Conservation (phyloP, 2,329 filamentous ascomycete genomes). For the Escovopsis weberi region DNA sequence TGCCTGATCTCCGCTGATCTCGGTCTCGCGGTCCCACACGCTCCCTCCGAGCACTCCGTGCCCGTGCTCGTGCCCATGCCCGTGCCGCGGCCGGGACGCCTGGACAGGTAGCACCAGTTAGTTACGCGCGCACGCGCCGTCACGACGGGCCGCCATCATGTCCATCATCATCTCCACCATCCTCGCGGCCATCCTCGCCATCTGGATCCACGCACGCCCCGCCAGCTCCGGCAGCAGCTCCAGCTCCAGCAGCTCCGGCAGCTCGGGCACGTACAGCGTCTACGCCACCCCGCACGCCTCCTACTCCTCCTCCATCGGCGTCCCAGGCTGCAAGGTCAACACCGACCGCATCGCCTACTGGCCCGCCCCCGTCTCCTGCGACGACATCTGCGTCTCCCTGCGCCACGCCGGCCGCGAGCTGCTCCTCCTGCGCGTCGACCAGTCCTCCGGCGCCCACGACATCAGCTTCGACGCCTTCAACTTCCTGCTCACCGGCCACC, state of each 20-base stretch:
- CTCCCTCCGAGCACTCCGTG: too few relatives aligned
- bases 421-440: conserved; percentile 44
- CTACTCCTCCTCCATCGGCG: conserved; percentile 43
- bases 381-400: conserved; percentile 40
- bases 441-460: conserved; percentile 42
- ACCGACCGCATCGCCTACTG: conserved; percentile 48
- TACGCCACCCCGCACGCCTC: conserved; percentile 39
- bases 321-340: conserved; percentile 46
- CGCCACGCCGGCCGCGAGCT: conserved; percentile 33
- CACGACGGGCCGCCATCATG: neutral
- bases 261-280: conserved; percentile 6
- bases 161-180: neutral
- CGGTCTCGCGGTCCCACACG: too few relatives aligned
- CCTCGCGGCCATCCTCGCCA: neutral
- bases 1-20: too few relatives aligned
- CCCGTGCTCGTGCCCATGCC: too few relatives aligned
- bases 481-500: conserved; percentile 36
- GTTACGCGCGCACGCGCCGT: too few relatives aligned
- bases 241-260: neutral
- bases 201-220: too few relatives aligned
- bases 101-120: too few relatives aligned
- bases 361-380: conserved; percentile 39
- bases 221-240: neutral
- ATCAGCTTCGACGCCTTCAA: conserved; percentile 49
- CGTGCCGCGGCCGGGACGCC: too few relatives aligned